Conservation (phyloP, 2,329 filamentous ascomycete species). For the Pseudogymnoascus sp. region DNA sequence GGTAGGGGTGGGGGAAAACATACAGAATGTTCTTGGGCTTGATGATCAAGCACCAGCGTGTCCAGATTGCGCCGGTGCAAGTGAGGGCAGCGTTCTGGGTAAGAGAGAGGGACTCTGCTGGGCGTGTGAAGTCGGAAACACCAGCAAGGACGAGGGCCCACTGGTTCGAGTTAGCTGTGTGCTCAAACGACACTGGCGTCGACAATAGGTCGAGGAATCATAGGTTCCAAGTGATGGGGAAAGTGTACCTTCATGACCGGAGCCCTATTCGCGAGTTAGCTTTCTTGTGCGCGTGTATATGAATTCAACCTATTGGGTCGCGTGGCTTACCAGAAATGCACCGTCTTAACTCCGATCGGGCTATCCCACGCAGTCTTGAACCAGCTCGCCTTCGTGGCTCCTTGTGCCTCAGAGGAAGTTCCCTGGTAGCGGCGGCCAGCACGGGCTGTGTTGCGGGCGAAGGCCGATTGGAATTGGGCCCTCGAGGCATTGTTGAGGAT, state of each 20-base stretch:
- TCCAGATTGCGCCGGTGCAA: conserved; percentile 93
- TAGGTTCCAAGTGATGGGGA: background rate
- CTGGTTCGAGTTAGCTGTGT: conserved; percentile 34
- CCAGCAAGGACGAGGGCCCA: conserved; percentile 92
- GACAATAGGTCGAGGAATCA: background rate
- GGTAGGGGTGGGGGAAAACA: conserved; percentile 26
- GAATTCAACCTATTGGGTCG: background rate
- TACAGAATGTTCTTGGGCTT: conserved; percentile 86
- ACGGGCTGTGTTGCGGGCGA: conserved; percentile 14
- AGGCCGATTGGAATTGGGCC: conserved; percentile 46
- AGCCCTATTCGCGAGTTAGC: conserved; percentile 49
- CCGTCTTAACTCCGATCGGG: conserved; percentile 77
- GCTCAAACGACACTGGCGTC: background rate
- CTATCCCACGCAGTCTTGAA: conserved; percentile 79
- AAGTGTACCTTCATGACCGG: conserved; percentile 74
- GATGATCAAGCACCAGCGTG: conserved; percentile 96
- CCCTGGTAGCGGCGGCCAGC: conserved; percentile 60
- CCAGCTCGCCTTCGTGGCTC: conserved; percentile 40
- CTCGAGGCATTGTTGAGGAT: conserved; percentile 45
- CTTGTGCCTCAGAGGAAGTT: conserved; percentile 44
- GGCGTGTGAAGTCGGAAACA: conserved; percentile 82
- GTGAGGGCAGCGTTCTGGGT: conserved; percentile 88
- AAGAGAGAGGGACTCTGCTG: conserved; percentile 83
- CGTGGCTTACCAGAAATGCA: conserved; percentile 80
- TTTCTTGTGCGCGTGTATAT: conserved; percentile 6